These are phyloP conservation scores for Russula sp. DNA, from an alignment of 768 basidiomycete species.

Conservation along the genomic window DNA sequence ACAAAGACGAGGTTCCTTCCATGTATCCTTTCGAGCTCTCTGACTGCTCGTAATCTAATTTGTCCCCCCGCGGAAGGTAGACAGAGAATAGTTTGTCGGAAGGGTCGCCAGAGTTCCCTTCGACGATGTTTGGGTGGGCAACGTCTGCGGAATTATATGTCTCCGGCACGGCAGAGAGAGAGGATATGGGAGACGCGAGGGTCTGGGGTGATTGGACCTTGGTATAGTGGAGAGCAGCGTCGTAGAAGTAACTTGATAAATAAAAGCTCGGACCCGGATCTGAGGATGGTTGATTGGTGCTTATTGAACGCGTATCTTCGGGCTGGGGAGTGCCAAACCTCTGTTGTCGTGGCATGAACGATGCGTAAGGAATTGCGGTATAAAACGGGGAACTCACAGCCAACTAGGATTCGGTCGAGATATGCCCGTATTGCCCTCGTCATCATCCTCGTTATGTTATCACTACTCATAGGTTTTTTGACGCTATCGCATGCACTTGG, in stretches of 20 bases:
- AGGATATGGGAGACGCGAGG: not conserved
- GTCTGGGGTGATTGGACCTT: not conserved
- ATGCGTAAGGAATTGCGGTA: not conserved
- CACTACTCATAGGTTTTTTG: slow-evolving; percentile 4
- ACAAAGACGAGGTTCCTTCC: no score
- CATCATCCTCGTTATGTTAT: slow-evolving; percentile 16
- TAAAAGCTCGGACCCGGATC: not conserved
- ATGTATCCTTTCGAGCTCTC: no score
- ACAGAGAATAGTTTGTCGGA: no score
- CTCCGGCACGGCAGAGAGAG: no score
- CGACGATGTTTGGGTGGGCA: no score
- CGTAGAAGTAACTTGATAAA: no score
- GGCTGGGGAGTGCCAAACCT: not conserved
- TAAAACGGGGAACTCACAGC: slow-evolving; percentile 18
- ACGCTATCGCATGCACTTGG: slow-evolving; percentile 5
- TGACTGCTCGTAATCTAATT: no score
- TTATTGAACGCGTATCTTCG: no score
- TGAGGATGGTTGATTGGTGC: not conserved
- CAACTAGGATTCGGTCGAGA: slow-evolving; percentile 17
- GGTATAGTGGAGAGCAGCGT: not conserved
- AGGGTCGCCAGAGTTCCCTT: no score
- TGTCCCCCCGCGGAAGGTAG: no score
- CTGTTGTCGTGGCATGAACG: no score
- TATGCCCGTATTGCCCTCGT: not conserved
- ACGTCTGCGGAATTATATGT: no score